A percentile compares a stretch with the other conserved stretches of the same genome.
These are phyloP conservation scores for Cunninghamia lanceolata DNA, from an alignment of 75 land plant species.

Conservation along the genomic window DNA sequence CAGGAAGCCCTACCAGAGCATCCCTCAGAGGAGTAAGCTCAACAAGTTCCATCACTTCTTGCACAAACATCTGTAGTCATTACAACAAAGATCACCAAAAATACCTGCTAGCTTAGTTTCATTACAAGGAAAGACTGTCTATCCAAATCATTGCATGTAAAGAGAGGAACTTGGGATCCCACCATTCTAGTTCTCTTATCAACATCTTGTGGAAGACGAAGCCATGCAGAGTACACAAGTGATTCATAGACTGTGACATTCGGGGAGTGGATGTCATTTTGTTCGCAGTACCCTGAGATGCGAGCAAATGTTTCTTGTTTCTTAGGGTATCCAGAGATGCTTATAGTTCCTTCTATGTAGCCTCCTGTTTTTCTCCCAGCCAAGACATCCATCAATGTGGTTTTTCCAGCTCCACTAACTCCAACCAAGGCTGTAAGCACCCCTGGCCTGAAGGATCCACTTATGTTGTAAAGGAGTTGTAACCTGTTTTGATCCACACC, in stretches of 20 bases:
- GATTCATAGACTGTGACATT: slow-evolving; percentile 24
- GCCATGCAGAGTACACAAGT: slow-evolving; percentile 22
- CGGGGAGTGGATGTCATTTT: slow-evolving; percentile 24
- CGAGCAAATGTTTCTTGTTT: slow-evolving; percentile 23
- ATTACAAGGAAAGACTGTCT: background rate
- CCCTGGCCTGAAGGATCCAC: slow-evolving; percentile 40
- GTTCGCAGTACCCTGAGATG: slow-evolving; percentile 26
- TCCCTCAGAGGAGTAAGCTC: slow-evolving; percentile 36
- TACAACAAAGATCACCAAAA: background rate
- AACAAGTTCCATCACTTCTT: slow-evolving; percentile 58
- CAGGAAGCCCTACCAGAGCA: slow-evolving; percentile 65
- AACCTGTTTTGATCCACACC: background rate
- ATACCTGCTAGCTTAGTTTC: background rate
- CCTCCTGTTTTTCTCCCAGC: slow-evolving; percentile 38
- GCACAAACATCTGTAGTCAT: slow-evolving; percentile 49
- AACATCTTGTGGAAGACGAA: slow-evolving; percentile 15
- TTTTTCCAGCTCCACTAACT: slow-evolving; percentile 35
- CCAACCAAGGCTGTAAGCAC: slow-evolving; percentile 35
- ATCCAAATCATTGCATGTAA: background rate
- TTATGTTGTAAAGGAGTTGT: slow-evolving; percentile 13
- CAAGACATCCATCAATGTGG: slow-evolving; percentile 30
- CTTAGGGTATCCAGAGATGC: slow-evolving; percentile 25
- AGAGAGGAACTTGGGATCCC: background rate
- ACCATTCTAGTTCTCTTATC: slow-evolving; percentile 14
- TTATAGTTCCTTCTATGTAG: slow-evolving; percentile 17